phyloP scores from a whole-genome alignment of 2,329 filamentous ascomycete species.

The Arachnomyces sp. region DNA sequence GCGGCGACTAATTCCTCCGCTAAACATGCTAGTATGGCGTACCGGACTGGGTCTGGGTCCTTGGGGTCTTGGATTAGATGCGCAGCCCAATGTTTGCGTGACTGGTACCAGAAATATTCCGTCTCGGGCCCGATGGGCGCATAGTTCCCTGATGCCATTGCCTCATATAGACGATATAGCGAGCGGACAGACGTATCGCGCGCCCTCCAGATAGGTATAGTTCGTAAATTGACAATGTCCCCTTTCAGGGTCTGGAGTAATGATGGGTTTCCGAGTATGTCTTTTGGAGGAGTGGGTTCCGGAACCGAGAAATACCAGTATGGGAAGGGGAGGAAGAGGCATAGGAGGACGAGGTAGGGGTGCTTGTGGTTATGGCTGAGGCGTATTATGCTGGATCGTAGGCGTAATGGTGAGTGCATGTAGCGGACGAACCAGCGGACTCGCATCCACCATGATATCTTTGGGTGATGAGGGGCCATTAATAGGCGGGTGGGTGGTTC shows the following conservation, averaged over 20 bases:
- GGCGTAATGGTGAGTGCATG: slow-evolving; percentile 11
- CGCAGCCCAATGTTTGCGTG: slow-evolving; percentile 15
- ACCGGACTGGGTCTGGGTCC: slow-evolving; percentile 20
- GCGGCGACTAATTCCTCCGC: slow-evolving; percentile 18
- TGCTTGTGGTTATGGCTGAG: slow-evolving; percentile 14
- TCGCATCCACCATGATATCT: too few relatives aligned
- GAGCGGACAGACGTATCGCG: slow-evolving; percentile 19
- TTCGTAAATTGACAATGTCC: slow-evolving; percentile 6
- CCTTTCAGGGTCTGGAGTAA: slow-evolving; percentile 7
- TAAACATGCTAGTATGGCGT: slow-evolving; percentile 21
- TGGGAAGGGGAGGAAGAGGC: slow-evolving; percentile 18
- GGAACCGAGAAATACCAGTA: slow-evolving; percentile 19
- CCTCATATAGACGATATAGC: slow-evolving; percentile 21
- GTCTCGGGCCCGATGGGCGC: slow-evolving; percentile 15
- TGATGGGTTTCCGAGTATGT: slow-evolving; percentile 8
- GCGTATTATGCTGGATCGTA: slow-evolving; percentile 16
- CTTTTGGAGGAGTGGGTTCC: slow-evolving; percentile 7
- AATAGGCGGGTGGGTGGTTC: too few relatives aligned
- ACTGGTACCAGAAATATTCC: slow-evolving; percentile 22
- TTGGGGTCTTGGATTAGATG: slow-evolving; percentile 18
- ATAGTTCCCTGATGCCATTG: slow-evolving; percentile 15
- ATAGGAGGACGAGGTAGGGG: slow-evolving; percentile 15
- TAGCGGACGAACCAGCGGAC: too few relatives aligned
- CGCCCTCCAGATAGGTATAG: slow-evolving; percentile 16
- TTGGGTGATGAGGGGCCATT: too few relatives aligned